Percentiles rank a stretch among this genome's conserved stretches.
These are phyloP conservation scores for Rhizopus sp. DNA, from an alignment of 371 early-diverging fungal species.

Conservation along the genomic window DNA sequence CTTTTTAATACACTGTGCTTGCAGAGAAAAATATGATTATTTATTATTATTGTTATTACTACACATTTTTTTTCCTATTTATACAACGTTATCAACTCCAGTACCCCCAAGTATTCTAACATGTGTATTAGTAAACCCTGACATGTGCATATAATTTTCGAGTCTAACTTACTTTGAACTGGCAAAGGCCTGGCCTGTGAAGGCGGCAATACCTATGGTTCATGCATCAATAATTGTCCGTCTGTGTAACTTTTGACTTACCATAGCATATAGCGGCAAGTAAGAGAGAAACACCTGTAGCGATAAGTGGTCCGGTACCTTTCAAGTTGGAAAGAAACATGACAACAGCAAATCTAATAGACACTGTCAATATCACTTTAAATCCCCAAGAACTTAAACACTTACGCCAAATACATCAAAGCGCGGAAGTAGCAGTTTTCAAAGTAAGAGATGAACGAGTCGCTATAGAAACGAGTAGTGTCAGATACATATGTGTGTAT, in stretches of 20 bases:
- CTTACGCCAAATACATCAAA: constrained; percentile 43
- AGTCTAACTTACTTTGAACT: constrained; percentile 37
- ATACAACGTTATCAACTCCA: constrained; percentile 46
- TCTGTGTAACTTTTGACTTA: constrained; percentile 14
- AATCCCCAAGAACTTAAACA: not conserved
- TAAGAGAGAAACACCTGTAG: constrained; percentile 35
- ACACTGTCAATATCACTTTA: not conserved
- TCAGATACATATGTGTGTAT: not conserved
- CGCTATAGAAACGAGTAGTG: constrained; percentile 18
- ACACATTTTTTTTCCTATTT: constrained; percentile 13
- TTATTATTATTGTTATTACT: constrained; percentile 4
- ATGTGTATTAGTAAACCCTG: not conserved
- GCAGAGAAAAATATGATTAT: not conserved
- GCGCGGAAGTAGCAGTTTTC: constrained; percentile 49
- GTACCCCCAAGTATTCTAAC: constrained; percentile 37
- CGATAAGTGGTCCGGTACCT: constrained; percentile 30
- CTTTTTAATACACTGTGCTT: not conserved
- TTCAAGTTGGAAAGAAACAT: constrained; percentile 44
- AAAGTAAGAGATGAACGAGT: constrained; percentile 37
- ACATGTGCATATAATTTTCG: not conserved
- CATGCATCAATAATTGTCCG: not conserved
- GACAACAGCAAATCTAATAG: constrained; percentile 39
- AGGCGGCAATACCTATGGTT: constrained; percentile 38
- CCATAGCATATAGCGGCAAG: constrained; percentile 41
- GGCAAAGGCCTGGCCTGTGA: constrained; percentile 46